Conservation (phyloP, 2,329 filamentous ascomycete genomes). For the Didymella exigua region DNA sequence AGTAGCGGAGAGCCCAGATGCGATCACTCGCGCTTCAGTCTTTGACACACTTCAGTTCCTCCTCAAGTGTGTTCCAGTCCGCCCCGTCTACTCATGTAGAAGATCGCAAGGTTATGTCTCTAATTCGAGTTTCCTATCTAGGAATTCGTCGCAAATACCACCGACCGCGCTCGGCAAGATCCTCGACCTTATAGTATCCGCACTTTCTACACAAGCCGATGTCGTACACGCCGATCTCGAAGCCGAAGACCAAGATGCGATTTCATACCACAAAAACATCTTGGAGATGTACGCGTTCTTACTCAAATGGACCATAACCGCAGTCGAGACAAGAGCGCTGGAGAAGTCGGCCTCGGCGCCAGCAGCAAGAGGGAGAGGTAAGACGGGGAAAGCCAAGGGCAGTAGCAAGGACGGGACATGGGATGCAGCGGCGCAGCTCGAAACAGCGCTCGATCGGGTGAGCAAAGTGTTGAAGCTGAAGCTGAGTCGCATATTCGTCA, state of each 20-base stretch:
- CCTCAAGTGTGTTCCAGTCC: constrained; percentile 83
- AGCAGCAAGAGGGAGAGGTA: constrained; percentile 73
- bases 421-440: constrained; percentile 88
- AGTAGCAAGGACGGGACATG: constrained; percentile 73
- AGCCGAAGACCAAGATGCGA: constrained; percentile 78
- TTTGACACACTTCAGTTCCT: constrained; percentile 96
- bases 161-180: constrained; percentile 87
- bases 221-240: constrained; percentile 85
- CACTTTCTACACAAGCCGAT: constrained; percentile 83
- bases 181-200: constrained; percentile 87
- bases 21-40: constrained; percentile 74
- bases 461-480: constrained; percentile 94
- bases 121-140: constrained; percentile 70
- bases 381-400: constrained; percentile 71
- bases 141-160: constrained; percentile 80
- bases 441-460: constrained; percentile 89
- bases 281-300: constrained; percentile 94
- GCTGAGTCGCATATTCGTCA: constrained; percentile 89
- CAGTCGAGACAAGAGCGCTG: constrained; percentile 90
- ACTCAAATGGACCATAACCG: constrained; percentile 91
- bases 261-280: constrained; percentile 86
- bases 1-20: constrained; percentile 89
- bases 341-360: constrained; percentile 81
- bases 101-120: constrained; percentile 46
- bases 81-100: constrained; percentile 43